phyloP scores from a whole-genome alignment of 257 asterid species.

The Scutellaria baicalensis region DNA sequence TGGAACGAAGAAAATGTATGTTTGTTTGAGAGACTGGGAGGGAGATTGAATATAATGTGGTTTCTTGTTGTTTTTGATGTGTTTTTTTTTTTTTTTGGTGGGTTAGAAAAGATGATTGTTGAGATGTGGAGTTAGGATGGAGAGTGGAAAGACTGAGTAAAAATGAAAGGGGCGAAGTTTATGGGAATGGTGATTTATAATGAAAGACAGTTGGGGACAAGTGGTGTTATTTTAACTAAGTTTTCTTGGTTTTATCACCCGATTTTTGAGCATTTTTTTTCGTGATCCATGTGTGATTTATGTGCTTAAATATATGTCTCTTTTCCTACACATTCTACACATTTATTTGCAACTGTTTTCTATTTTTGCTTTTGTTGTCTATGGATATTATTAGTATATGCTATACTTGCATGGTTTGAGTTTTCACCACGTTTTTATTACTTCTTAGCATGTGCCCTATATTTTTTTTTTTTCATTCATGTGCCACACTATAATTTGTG shows the following conservation, averaged over 20 bases:
- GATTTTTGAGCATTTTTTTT: slow-evolving; percentile 14
- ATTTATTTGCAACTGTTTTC: neutral
- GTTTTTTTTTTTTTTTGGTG: too few species aligned
- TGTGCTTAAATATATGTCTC: neutral
- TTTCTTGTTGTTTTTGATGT: neutral
- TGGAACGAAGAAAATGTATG: too few species aligned
- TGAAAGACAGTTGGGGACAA: slow-evolving; percentile 17
- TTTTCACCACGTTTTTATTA: too few species aligned
- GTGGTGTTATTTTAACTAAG: slow-evolving; percentile 14
- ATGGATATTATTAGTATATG: neutral
- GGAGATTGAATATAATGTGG: too few species aligned
- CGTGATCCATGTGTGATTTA: neutral
- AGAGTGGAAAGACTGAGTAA: slow-evolving; percentile 45
- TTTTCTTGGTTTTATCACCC: neutral
- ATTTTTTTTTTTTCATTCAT: too few species aligned
- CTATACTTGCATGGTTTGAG: too few species aligned
- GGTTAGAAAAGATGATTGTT: neutral
- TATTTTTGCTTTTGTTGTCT: too few species aligned
- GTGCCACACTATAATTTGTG: too few species aligned
- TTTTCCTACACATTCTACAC: neutral
- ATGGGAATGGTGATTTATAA: slow-evolving; percentile 25
- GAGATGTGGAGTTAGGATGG: neutral
- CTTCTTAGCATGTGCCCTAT: too few species aligned
- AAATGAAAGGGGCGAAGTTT: slow-evolving; percentile 21
- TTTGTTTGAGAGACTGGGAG: too few species aligned